These are phyloP conservation scores for Metschnikowia peoriensis DNA, from an alignment of 805 yeast genomes.

Conservation along the genomic window DNA sequence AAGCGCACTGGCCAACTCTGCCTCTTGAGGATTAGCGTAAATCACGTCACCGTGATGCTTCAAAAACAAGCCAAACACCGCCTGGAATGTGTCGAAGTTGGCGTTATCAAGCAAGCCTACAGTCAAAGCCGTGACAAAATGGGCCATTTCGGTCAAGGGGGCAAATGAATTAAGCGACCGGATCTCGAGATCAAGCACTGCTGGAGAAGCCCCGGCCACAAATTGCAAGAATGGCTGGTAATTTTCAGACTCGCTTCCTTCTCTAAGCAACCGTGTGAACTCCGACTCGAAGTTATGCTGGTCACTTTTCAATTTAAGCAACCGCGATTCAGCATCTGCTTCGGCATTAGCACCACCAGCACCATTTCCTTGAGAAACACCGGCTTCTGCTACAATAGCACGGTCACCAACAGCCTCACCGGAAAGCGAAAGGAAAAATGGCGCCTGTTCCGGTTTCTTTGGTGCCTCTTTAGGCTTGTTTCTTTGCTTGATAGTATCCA, in stretches of 20 bases:
- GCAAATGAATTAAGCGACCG: conserved; percentile 68
- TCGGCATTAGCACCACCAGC: conserved; percentile 12
- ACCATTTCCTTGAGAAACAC: neutral
- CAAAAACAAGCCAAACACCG: conserved; percentile 71
- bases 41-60: conserved; percentile 83
- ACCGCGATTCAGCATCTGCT: conserved; percentile 24
- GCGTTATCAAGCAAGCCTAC: conserved; percentile 53
- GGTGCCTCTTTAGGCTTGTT: conserved; percentile 90
- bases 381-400: conserved; percentile 50
- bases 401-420: conserved; percentile 72
- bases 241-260: conserved; percentile 40
- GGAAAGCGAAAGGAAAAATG: conserved; percentile 71
- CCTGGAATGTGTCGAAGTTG: conserved; percentile 78
- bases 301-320: conserved; percentile 33
- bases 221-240: conserved; percentile 52
- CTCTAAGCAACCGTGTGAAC: conserved; percentile 65
- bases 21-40: conserved; percentile 31
- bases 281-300: conserved; percentile 63
- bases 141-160: conserved; percentile 64
- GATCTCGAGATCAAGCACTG: conserved; percentile 80
- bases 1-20: conserved; percentile 44
- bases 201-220: conserved; percentile 65
- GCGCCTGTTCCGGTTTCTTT: conserved; percentile 74
- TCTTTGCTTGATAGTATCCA: conserved; percentile 81
- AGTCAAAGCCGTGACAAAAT: conserved; percentile 66